phyloP scores from a whole-genome alignment of 495 filamentous ascomycete genomes.

The Aspergillus carlsbadensis region DNA sequence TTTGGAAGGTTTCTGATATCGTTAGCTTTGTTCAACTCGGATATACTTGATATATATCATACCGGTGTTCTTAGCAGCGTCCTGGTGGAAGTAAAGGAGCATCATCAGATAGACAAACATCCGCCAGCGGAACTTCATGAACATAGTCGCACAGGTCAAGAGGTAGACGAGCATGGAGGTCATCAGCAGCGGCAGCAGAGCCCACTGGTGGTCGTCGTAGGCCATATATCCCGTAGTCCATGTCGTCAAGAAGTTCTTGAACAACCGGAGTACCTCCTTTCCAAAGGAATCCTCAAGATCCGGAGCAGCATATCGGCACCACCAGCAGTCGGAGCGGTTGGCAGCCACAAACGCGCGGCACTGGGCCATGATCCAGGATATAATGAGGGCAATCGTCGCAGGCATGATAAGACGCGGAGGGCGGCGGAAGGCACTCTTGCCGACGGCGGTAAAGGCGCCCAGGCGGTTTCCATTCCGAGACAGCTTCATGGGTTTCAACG shows the following conservation, averaged over 20 bases:
- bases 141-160: conserved; percentile 53
- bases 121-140: conserved; percentile 55
- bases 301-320: conserved; percentile 56
- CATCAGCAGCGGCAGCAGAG: conserved; percentile 59
- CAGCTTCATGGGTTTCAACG: conserved; percentile 63
- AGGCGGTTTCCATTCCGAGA: conserved; percentile 53
- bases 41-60: too few relatives aligned
- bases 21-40: background rate
- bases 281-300: conserved; percentile 37
- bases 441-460: conserved; percentile 52
- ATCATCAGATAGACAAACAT: conserved; percentile 51
- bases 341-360: conserved; percentile 59
- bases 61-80: conserved; percentile 31
- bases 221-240: conserved; percentile 60
- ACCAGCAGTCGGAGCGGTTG: conserved; percentile 56
- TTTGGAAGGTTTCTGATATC: conserved; percentile 44
- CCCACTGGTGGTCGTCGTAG: conserved; percentile 69
- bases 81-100: conserved; percentile 54
- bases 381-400: conserved; percentile 53
- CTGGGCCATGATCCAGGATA: conserved; percentile 58
- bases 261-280: conserved; percentile 40
- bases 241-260: conserved; percentile 50
- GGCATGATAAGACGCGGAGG: conserved; percentile 63
- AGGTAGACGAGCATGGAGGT: conserved; percentile 63
- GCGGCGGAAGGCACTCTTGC: conserved; percentile 63